phyloP scores from a whole-genome alignment of 83 land plant genomes.

The Picea engelmannii region DNA sequence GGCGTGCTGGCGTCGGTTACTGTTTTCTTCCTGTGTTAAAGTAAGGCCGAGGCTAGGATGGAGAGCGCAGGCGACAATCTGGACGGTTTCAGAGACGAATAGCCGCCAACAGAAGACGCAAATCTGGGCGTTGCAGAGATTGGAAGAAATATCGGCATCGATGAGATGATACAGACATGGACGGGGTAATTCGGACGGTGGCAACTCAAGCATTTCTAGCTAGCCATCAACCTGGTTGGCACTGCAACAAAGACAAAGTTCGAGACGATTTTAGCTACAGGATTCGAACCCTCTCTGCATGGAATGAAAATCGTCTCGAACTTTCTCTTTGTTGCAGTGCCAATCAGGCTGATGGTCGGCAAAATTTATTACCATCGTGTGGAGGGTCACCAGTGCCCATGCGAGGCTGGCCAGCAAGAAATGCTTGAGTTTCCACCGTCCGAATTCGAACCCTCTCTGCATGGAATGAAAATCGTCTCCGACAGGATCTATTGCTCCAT shows the following conservation, averaged over 20 bases:
- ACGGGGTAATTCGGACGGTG: conserved; percentile 91
- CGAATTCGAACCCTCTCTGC: too few relatives aligned
- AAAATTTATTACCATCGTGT: conserved; percentile 90
- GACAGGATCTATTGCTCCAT: conserved; percentile 40
- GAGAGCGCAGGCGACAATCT: too few relatives aligned
- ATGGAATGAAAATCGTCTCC: too few relatives aligned
- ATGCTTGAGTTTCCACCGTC: conserved; percentile 76
- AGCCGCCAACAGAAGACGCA: too few relatives aligned
- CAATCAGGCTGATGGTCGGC: conserved; percentile 46
- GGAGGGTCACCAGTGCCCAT: conserved; percentile 87
- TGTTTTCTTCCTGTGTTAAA: too few relatives aligned
- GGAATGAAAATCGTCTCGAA: too few relatives aligned
- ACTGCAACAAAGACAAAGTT: conserved; percentile 29
- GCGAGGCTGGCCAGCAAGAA: conserved; percentile 75
- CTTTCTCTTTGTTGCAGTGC: conserved; percentile 28
- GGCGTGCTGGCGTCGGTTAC: too few relatives aligned
- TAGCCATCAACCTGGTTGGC: conserved; percentile 27
- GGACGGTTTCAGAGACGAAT: too few relatives aligned
- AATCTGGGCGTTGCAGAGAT: too few relatives aligned
- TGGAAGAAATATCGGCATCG: conserved; percentile 60
- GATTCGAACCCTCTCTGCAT: not conserved
- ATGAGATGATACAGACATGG: conserved; percentile 68
- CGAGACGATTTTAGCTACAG: not conserved
- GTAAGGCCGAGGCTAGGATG: too few relatives aligned
- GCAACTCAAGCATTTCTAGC: conserved; percentile 77